These are phyloP conservation scores for Immersiella caudata DNA, from an alignment of 495 filamentous ascomycete species.

Conservation along the genomic window DNA sequence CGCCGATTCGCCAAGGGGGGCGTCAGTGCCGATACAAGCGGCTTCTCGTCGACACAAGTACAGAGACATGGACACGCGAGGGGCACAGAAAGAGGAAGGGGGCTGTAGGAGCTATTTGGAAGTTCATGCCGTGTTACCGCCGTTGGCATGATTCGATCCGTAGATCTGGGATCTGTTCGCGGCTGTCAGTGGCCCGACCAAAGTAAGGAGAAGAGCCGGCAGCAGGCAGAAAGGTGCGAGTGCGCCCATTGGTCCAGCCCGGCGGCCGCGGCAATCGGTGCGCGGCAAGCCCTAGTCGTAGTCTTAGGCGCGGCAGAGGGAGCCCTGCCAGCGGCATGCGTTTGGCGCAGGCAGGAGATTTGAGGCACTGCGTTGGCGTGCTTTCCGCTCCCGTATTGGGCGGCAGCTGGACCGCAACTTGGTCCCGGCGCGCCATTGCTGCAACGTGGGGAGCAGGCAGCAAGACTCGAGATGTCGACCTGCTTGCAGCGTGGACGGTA, in stretches of 20 bases:
- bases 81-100: background rate
- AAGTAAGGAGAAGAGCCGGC: slow-evolving; percentile 5
- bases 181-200: slow-evolving; percentile 6
- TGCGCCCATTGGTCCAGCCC: background rate
- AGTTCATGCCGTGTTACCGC: slow-evolving; percentile 8
- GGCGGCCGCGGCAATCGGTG: slow-evolving; percentile 6
- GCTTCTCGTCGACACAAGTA: background rate
- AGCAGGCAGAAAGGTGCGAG: background rate
- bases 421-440: background rate
- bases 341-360: slow-evolving; percentile 4
- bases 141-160: slow-evolving; percentile 10
- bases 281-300: slow-evolving; percentile 5
- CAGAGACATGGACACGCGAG: background rate
- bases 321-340: background rate
- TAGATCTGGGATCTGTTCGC: slow-evolving; percentile 1
- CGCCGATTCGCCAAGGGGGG: background rate
- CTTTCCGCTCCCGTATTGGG: background rate
- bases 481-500: background rate
- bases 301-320: slow-evolving; percentile 3
- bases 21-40: slow-evolving; percentile 4
- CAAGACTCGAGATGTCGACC: background rate
- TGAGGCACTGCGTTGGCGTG: background rate
- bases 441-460: background rate
- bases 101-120: background rate
- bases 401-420: background rate